Evolutionary conservation across 73 alveolate species (phyloP).

Genomic region (Paramecium pentaurelia): DNA sequence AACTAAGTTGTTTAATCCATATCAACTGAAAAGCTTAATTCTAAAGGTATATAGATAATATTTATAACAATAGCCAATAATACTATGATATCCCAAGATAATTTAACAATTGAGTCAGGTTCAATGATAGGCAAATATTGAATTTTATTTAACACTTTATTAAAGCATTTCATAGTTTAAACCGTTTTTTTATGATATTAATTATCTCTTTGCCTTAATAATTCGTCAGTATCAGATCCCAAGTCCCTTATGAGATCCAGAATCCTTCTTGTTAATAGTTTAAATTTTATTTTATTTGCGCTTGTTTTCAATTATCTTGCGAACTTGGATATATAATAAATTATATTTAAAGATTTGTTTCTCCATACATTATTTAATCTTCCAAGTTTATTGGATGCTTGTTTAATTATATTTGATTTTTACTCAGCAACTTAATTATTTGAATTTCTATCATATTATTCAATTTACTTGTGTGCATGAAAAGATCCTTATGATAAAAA

Average conservation of each 20-base stretch:
- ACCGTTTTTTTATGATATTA: not conserved
- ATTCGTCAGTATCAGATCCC: not conserved
- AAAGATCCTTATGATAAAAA: not conserved
- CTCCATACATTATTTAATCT: slow-evolving; percentile 36
- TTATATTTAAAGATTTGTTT: not conserved
- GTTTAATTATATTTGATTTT: not conserved
- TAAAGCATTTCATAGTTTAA: not conserved
- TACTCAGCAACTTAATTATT: not conserved
- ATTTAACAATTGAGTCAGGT: not conserved
- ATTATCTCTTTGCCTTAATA: not conserved
- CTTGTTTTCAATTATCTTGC: slow-evolving; percentile 3
- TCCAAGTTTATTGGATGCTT: not conserved
- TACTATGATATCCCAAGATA: slow-evolving; percentile 1
- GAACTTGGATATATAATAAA: slow-evolving; percentile 11
- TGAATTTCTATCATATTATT: not conserved
- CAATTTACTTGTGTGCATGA: not conserved
- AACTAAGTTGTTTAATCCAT: not conserved
- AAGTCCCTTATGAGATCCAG: not conserved
- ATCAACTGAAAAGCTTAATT: not conserved
- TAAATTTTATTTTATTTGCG: slow-evolving; percentile 3
- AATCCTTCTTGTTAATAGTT: not conserved
- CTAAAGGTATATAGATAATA: not conserved
- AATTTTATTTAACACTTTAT: not conserved
- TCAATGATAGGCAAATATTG: slow-evolving; percentile 6
- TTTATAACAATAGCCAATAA: not conserved